A percentile compares a stretch with the other conserved stretches of the same genome.
These are phyloP conservation scores for Claviceps sp. DNA, from an alignment of 2,329 filamentous ascomycete genomes.

Conservation along the genomic window DNA sequence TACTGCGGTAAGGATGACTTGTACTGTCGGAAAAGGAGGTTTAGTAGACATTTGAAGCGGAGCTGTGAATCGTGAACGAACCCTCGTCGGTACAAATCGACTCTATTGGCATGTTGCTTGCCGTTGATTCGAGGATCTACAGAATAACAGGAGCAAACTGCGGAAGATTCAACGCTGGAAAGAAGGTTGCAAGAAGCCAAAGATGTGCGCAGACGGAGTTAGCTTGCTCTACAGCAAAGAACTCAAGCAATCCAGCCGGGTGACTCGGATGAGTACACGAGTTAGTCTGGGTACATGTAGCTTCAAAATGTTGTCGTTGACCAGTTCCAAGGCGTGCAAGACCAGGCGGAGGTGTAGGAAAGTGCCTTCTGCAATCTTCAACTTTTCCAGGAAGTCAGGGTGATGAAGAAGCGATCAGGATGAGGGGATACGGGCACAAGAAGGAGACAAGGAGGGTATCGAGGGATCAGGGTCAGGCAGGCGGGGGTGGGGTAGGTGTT, in stretches of 20 bases:
- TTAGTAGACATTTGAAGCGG: not conserved
- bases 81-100: slow-evolving; percentile 6
- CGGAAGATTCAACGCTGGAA: no score
- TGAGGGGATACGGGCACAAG: slow-evolving; percentile 2
- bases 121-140: no score
- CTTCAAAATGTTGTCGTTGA: not conserved
- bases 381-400: not conserved
- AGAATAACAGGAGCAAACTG: not conserved
- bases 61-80: not conserved
- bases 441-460: not conserved
- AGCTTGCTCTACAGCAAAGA: not conserved
- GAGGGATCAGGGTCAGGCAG: not conserved
- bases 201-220: not conserved
- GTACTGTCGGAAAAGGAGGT: slow-evolving; percentile 10
- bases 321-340: not conserved
- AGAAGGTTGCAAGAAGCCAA: not conserved
- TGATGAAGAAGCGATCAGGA: not conserved
- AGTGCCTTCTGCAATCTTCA: not conserved
- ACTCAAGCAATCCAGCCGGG: not conserved
- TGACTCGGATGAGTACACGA: not conserved
- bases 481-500: slow-evolving; percentile 1
- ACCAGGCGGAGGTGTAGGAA: not conserved
- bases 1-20: slow-evolving; percentile 17
- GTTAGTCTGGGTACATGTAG: not conserved
- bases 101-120: slow-evolving; percentile 1